Conservation (phyloP, 73 alveolate species). For the Effrenium voratum region DNA sequence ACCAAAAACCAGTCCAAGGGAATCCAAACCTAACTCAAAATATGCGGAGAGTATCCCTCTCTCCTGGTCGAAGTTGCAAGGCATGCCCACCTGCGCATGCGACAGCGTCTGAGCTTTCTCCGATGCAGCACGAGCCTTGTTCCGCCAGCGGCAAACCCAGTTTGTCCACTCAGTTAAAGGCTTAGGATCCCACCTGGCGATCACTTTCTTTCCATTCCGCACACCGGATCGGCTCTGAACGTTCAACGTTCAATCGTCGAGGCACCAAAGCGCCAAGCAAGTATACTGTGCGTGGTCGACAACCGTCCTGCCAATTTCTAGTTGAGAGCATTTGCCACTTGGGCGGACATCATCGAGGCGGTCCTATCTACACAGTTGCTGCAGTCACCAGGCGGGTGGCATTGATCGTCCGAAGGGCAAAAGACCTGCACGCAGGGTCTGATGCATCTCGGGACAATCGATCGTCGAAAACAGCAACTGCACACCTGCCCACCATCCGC, state of each 20-base stretch:
- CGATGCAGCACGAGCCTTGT: conserved; percentile 47
- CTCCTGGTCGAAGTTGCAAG: conserved; percentile 82
- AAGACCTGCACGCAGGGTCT: not conserved
- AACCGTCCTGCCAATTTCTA: conserved; percentile 57
- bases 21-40: not conserved
- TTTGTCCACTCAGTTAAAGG: conserved; percentile 87
- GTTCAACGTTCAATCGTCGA: not conserved
- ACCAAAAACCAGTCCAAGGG: not conserved
- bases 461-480: not conserved
- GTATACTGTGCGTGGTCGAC: conserved; percentile 88
- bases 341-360: too few relatives aligned
- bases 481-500: conserved; percentile 93
- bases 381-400: conserved; percentile 89
- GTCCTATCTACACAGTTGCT: conserved; percentile 82
- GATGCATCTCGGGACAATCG: not conserved
- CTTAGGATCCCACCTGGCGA: conserved; percentile 87
- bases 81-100: conserved; percentile 79
- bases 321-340: too few relatives aligned
- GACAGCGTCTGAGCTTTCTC: not conserved
- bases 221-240: not conserved
- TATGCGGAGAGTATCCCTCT: not conserved
- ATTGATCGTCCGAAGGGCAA: conserved; percentile 82
- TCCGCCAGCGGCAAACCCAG: conserved; percentile 93
- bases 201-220: too few relatives aligned
- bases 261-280: conserved; percentile 84